phyloP scores from a whole-genome alignment of 1,139 yeast genomes.

The Casaregolazyma lundiana region DNA sequence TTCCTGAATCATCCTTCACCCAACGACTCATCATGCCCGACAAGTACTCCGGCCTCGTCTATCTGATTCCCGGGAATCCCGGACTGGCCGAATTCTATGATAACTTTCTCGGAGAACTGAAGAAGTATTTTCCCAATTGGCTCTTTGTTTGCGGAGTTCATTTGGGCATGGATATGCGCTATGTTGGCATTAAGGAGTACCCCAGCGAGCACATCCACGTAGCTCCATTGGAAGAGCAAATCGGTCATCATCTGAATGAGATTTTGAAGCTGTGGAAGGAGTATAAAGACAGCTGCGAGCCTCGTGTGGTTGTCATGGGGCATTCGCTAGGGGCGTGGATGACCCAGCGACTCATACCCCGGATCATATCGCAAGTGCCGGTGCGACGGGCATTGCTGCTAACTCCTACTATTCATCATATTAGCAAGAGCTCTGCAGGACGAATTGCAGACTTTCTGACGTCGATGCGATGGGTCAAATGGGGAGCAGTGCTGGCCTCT shows the following conservation, averaged over 20 bases:
- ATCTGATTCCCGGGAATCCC: constrained; percentile 63
- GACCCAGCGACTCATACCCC: constrained; percentile 44
- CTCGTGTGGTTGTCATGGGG: constrained; percentile 45
- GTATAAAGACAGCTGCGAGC: constrained; percentile 3
- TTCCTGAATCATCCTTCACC: no score
- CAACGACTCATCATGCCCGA: neutral
- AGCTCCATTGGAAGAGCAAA: constrained; percentile 47
- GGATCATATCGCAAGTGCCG: constrained; percentile 17
- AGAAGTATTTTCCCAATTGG: constrained; percentile 40
- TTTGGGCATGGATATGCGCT: constrained; percentile 41
- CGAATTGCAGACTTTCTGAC: constrained; percentile 32
- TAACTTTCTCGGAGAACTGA: constrained; percentile 45
- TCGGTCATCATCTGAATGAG: constrained; percentile 35
- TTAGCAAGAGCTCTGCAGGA: constrained; percentile 52
- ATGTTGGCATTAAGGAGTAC: constrained; percentile 14
- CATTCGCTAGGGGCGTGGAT: constrained; percentile 64
- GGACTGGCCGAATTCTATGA: constrained; percentile 58
- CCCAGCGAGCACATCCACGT: constrained; percentile 26
- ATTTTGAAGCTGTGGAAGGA: constrained; percentile 13
- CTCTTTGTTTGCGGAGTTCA: constrained; percentile 55
- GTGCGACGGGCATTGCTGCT: constrained; percentile 48
- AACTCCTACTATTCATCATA: constrained; percentile 60
- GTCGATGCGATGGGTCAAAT: neutral
- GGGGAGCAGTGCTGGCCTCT: constrained; percentile 12
- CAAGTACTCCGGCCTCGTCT: constrained; percentile 27